A percentile compares a stretch with the other conserved stretches of the same genome.
These are phyloP conservation scores for Backusella circina DNA, from an alignment of 192 early-diverging fungal species.

Conservation along the genomic window DNA sequence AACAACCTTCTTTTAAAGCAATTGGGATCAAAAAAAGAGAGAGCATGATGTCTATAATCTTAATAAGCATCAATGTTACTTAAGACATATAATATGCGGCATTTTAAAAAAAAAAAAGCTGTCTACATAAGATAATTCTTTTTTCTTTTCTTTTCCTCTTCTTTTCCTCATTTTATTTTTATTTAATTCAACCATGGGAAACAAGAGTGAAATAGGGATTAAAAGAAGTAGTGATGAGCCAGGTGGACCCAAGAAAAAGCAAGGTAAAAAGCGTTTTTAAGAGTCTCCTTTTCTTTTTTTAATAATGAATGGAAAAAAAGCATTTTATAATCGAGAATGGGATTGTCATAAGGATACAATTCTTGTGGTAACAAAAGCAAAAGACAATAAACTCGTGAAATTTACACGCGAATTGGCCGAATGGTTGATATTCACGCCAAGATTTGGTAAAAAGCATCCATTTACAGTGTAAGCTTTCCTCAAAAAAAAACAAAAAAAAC, in stretches of 20 bases:
- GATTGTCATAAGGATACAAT: constrained; percentile 34
- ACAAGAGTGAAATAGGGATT: not conserved
- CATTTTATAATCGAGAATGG: constrained; percentile 7
- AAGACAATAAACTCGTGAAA: constrained; percentile 56
- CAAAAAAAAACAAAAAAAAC: too few species aligned
- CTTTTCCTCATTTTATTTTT: not conserved
- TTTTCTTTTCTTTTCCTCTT: not conserved
- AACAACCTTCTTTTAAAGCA: not conserved
- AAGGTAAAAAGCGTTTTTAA: not conserved
- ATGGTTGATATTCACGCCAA: constrained; percentile 54
- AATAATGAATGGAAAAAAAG: not conserved
- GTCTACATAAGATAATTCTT: not conserved
- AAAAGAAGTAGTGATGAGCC: not conserved
- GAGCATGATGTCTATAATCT: not conserved
- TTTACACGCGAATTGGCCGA: constrained; percentile 63
- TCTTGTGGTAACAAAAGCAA: constrained; percentile 75
- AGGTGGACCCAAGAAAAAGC: not conserved
- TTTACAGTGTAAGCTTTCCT: constrained; percentile 42
- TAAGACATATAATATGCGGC: not conserved
- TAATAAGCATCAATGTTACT: not conserved
- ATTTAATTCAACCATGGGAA: not conserved
- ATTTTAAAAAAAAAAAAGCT: not conserved
- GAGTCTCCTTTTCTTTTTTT: not conserved
- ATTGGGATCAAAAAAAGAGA: not conserved
- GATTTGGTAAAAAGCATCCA: constrained; percentile 37